A percentile compares a stretch with the other conserved stretches of the same genome.
Evolutionary conservation across 2,329 filamentous ascomycete genomes (phyloP).

Genomic region (Zymoseptoria pseudotritici): DNA sequence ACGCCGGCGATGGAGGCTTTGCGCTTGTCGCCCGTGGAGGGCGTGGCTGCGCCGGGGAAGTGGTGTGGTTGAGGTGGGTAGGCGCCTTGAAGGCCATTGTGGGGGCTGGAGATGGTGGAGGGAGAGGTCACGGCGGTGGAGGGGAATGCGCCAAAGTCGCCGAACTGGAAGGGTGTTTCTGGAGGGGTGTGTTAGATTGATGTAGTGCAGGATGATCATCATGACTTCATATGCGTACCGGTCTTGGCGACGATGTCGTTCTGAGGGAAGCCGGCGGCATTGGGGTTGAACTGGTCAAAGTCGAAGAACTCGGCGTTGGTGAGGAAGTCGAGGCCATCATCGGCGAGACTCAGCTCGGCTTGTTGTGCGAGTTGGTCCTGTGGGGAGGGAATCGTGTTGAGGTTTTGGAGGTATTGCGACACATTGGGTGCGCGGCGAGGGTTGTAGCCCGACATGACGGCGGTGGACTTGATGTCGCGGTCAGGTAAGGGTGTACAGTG

Average conservation of each 20-base stretch:
- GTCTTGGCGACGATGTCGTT: slow-evolving; percentile 8
- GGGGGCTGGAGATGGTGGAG: slow-evolving; percentile 20
- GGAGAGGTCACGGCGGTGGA: slow-evolving; percentile 18
- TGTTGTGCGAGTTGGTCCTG: slow-evolving; percentile 47
- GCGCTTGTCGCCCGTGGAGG: slow-evolving; percentile 37
- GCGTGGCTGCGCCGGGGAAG: slow-evolving; percentile 7
- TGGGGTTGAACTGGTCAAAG: slow-evolving; percentile 48
- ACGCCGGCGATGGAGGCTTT: slow-evolving; percentile 34
- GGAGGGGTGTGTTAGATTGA: slow-evolving; percentile 6
- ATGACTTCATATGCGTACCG: slow-evolving; percentile 9
- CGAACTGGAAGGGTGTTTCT: slow-evolving; percentile 38
- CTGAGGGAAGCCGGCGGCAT: slow-evolving; percentile 6
- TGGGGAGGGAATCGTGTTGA: slow-evolving; percentile 65
- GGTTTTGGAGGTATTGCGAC: slow-evolving; percentile 78
- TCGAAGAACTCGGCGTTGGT: slow-evolving; percentile 55
- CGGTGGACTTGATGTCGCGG: neutral
- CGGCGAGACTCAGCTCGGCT: slow-evolving; percentile 52
- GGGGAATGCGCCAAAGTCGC: slow-evolving; percentile 39
- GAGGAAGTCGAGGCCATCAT: slow-evolving; percentile 47
- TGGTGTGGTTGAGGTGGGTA: slow-evolving; percentile 23
- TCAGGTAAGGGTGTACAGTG: neutral
- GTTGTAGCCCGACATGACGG: slow-evolving; percentile 62
- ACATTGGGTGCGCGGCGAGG: slow-evolving; percentile 72
- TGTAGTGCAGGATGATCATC: neutral
- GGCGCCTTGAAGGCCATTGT: slow-evolving; percentile 21